These are phyloP conservation scores for Lasiodiplodia gonubiensis DNA, from an alignment of 2,329 filamentous ascomycete species.

Conservation along the genomic window DNA sequence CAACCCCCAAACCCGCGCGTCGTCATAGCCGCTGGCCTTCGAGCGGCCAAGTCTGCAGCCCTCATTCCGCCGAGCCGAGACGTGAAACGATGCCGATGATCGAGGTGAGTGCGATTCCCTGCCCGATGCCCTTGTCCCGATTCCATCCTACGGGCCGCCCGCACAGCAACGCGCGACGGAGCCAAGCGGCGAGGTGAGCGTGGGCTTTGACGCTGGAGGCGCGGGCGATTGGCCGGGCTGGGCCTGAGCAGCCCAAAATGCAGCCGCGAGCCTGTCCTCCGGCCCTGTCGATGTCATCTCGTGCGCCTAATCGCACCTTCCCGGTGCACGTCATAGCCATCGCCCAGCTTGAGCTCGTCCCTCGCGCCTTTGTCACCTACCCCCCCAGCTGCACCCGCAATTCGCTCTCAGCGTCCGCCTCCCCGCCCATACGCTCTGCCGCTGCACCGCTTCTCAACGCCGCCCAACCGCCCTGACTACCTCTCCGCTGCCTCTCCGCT, in stretches of 20 bases:
- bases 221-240: conserved; percentile 21
- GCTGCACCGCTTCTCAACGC: conserved; percentile 10
- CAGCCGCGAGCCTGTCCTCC: background rate
- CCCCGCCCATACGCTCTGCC: conserved; percentile 16
- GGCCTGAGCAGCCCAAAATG: conserved; percentile 5
- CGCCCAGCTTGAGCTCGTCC: conserved; percentile 13
- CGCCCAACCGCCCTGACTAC: conserved; percentile 1
- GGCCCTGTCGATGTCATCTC: conserved; percentile 24
- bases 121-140: conserved; percentile 17
- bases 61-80: conserved; percentile 15
- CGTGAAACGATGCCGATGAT: conserved; percentile 29
- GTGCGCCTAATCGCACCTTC: conserved; percentile 23
- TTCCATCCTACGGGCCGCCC: conserved; percentile 10
- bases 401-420: conserved; percentile 18
- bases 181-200: conserved; percentile 15
- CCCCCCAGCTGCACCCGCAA: conserved; percentile 17
- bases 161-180: conserved; percentile 17
- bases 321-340: conserved; percentile 21
- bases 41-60: background rate
- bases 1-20: background rate
- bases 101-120: conserved; percentile 25
- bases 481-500: conserved; percentile 9
- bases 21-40: conserved; percentile 9
- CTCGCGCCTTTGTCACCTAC: conserved; percentile 24
- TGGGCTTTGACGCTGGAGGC: conserved; percentile 15